A percentile compares a stretch with the other conserved stretches of the same genome.
phyloP scores from a whole-genome alignment of 305 asterid genomes.

The Fraxinus nigra region DNA sequence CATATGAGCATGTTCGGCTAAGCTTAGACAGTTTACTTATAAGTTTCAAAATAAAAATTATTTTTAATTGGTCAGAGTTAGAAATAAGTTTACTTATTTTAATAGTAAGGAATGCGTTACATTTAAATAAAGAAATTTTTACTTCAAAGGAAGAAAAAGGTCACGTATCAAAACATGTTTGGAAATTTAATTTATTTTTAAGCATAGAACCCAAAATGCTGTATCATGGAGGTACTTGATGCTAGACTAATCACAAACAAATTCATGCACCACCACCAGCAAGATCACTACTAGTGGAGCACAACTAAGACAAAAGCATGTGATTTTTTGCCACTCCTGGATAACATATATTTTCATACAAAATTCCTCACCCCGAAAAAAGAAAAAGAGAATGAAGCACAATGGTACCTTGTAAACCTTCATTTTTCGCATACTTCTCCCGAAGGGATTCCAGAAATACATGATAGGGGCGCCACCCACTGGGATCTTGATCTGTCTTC shows the following conservation, averaged over 20 bases:
- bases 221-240: neutral
- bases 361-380: neutral
- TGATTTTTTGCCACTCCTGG: neutral
- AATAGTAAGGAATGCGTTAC: neutral
- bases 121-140: neutral
- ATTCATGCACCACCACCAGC: neutral
- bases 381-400: slow-evolving; percentile 11
- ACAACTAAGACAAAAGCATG: neutral
- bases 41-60: neutral
- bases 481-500: slow-evolving; percentile 77
- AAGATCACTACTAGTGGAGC: neutral
- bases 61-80: neutral
- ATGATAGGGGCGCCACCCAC: slow-evolving; percentile 82
- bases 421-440: slow-evolving; percentile 73
- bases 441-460: slow-evolving; percentile 65
- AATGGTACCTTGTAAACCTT: slow-evolving; percentile 64
- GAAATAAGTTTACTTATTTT: neutral
- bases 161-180: neutral
- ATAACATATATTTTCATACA: neutral
- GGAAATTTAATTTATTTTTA: neutral
- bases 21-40: neutral
- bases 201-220: neutral
- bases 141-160: neutral
- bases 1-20: neutral
- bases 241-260: neutral